Evolutionary conservation across 495 filamentous ascomycete genomes (phyloP).

Genomic region (Talaromyces stipitatus): DNA sequence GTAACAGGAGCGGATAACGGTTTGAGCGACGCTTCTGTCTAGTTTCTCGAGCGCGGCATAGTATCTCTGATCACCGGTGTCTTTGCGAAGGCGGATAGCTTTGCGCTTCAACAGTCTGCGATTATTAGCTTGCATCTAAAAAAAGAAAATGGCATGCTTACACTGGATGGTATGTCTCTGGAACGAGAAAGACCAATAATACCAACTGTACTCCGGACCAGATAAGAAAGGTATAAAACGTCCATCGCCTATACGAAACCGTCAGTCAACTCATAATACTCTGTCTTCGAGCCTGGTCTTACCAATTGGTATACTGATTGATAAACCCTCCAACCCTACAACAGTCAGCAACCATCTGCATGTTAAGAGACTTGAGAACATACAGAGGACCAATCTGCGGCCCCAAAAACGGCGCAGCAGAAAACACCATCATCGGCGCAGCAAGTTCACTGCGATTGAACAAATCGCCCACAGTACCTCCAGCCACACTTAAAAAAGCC

Average conservation of each 20-base stretch:
- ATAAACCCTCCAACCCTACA: slow-evolving; percentile 59
- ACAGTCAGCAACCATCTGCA: slow-evolving; percentile 32
- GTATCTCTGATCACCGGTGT: slow-evolving; percentile 71
- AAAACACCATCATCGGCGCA: slow-evolving; percentile 76
- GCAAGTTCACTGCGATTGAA: slow-evolving; percentile 70
- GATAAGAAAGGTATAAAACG: slow-evolving; percentile 80
- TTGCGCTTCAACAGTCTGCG: slow-evolving; percentile 61
- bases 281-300: background rate
- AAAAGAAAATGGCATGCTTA: slow-evolving; percentile 14
- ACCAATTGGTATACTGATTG: slow-evolving; percentile 69
- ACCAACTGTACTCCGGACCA: slow-evolving; percentile 61
- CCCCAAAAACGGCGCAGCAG: slow-evolving; percentile 67
- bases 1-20: slow-evolving; percentile 62
- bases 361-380: slow-evolving; percentile 16
- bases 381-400: slow-evolving; percentile 40
- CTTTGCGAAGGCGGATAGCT: slow-evolving; percentile 60
- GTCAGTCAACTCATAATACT: slow-evolving; percentile 2
- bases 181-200: slow-evolving; percentile 64
- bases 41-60: slow-evolving; percentile 75
- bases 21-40: slow-evolving; percentile 60
- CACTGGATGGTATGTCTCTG: slow-evolving; percentile 84
- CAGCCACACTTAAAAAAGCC: slow-evolving; percentile 84
- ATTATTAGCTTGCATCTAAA: background rate
- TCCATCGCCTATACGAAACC: slow-evolving; percentile 63
- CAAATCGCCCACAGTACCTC: slow-evolving; percentile 86